A percentile compares a stretch with the other conserved stretches of the same genome.
Evolutionary conservation across 2,329 filamentous ascomycete genomes (phyloP).

Genomic region (Aspergillus sp.): DNA sequence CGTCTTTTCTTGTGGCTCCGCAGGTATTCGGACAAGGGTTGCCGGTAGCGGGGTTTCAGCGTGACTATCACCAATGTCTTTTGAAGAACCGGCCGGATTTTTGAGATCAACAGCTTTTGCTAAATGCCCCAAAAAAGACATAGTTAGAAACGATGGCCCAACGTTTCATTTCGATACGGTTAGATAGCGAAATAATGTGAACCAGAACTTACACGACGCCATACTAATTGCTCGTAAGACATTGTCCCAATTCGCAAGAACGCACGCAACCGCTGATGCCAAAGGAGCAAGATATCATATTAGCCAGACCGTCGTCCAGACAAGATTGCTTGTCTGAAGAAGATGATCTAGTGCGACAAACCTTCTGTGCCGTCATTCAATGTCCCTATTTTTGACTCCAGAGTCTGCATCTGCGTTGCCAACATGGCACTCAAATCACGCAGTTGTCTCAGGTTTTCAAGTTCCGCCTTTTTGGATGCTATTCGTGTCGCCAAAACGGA

Average conservation of each 20-base stretch:
- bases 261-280: slow-evolving; percentile 52
- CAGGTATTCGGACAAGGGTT: slow-evolving; percentile 39
- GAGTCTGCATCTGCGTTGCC: slow-evolving; percentile 56
- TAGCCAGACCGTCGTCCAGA: not conserved
- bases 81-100: slow-evolving; percentile 9
- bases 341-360: slow-evolving; percentile 16
- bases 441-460: slow-evolving; percentile 56
- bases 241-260: slow-evolving; percentile 62
- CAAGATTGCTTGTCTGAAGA: not conserved
- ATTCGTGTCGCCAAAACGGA: slow-evolving; percentile 55
- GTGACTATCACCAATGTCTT: slow-evolving; percentile 56
- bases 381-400: slow-evolving; percentile 55
- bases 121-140: slow-evolving; percentile 9
- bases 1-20: slow-evolving; percentile 19
- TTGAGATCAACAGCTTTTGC: slow-evolving; percentile 21
- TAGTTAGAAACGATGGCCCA: not conserved
- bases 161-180: too few relatives aligned
- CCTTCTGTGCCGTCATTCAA: slow-evolving; percentile 58
- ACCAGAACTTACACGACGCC: slow-evolving; percentile 50
- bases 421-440: slow-evolving; percentile 56
- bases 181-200: not conserved
- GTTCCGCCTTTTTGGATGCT: slow-evolving; percentile 56
- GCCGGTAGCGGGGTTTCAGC: slow-evolving; percentile 50
- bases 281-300: slow-evolving; percentile 2
- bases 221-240: slow-evolving; percentile 58